Evolutionary conservation across 2,329 filamentous ascomycete species (phyloP).

Genomic region (Xylaria hypoxylon): DNA sequence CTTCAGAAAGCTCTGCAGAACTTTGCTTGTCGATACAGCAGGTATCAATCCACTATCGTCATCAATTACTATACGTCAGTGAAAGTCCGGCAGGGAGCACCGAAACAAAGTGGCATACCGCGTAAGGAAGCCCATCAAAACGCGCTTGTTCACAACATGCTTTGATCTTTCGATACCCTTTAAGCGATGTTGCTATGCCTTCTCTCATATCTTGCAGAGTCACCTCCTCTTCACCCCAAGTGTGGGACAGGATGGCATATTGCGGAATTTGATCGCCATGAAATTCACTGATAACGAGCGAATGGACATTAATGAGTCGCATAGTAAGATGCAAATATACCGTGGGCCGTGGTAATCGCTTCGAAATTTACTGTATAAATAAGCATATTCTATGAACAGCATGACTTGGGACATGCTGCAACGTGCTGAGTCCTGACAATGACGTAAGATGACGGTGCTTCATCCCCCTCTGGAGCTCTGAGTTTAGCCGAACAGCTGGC

Average conservation of each 20-base stretch:
- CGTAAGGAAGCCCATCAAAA: slow-evolving; percentile 15
- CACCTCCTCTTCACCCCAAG: slow-evolving; percentile 31
- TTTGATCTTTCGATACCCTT: slow-evolving; percentile 8
- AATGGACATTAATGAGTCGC: slow-evolving; percentile 22
- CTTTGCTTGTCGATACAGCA: slow-evolving; percentile 31
- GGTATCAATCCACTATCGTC: slow-evolving; percentile 29
- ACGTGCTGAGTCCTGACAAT: background rate
- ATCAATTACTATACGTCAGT: slow-evolving; percentile 3
- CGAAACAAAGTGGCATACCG: background rate
- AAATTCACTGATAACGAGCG: slow-evolving; percentile 12
- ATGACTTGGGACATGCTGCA: background rate
- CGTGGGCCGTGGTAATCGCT: background rate
- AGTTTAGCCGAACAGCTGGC: no score
- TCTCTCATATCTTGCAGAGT: slow-evolving; percentile 28
- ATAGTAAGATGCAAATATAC: background rate
- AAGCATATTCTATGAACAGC: background rate
- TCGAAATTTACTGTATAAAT: background rate
- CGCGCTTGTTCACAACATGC: slow-evolving; percentile 17
- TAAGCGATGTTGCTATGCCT: slow-evolving; percentile 13
- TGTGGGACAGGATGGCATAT: slow-evolving; percentile 29
- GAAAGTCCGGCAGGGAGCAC: background rate
- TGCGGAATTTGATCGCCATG: slow-evolving; percentile 7
- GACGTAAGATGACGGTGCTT: no score
- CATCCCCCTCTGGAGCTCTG: no score
- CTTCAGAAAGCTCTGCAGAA: slow-evolving; percentile 23